phyloP scores from a whole-genome alignment of 257 asterid genomes.

The Scutellaria barbata region DNA sequence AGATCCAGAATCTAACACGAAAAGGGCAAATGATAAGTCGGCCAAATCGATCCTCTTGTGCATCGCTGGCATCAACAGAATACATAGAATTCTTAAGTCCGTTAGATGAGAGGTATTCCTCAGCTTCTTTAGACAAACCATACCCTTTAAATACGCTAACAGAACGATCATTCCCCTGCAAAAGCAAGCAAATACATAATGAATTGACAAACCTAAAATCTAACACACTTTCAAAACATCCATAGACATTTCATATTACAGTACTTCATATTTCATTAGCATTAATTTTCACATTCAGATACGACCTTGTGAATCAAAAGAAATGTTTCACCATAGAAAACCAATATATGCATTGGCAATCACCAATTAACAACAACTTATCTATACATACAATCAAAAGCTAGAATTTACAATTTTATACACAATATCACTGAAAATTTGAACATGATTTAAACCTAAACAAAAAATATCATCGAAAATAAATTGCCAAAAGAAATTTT shows the following conservation, averaged over 20 bases:
- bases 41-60: constrained; percentile 86
- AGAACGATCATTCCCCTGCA: constrained; percentile 67
- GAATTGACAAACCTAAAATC: not conserved
- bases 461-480: not conserved
- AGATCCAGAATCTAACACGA: constrained; percentile 62
- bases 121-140: constrained; percentile 73
- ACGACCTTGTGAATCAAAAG: not conserved
- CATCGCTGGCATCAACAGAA: constrained; percentile 55
- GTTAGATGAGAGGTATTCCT: constrained; percentile 72
- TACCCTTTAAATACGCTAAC: constrained; percentile 81
- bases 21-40: constrained; percentile 73
- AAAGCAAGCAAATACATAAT: not conserved
- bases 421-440: not conserved
- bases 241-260: not conserved
- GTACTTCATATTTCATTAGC: not conserved
- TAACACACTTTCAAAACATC: not conserved
- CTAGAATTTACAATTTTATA: not conserved
- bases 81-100: constrained; percentile 87
- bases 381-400: not conserved
- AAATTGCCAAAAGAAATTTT: not conserved
- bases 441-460: not conserved
- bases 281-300: not conserved
- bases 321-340: constrained; percentile 1
- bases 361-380: constrained; percentile 1
- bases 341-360: not conserved